Evolutionary conservation across 1,284 basidiomycete genomes (phyloP), one percentile per base, ranked within the genome.

Genomic region (Irpex rosettiformis): DNA sequence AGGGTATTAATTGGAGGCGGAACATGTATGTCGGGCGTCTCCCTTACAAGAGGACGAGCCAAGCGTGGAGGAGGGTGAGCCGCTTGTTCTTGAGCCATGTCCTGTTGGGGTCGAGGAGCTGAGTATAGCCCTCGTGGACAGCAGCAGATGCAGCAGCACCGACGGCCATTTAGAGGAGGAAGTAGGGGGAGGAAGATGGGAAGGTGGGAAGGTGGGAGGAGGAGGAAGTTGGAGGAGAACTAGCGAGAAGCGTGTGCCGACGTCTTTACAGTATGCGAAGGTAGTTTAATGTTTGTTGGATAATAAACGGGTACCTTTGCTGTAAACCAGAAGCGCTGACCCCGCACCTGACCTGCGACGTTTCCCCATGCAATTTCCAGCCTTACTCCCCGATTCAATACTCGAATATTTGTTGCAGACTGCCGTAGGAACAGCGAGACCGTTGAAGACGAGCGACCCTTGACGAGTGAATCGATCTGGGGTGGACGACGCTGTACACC

Each of bases 11-110:
- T n/a, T 11, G 5, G 40, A 29, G 21, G 52, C 27, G 53, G 22
- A 37, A 37, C 8, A 55, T 16, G n/a, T n/a, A n/a, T n/a, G n/a
- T n/a, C n/a, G n/a, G n/a, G n/a, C n/a, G n/a, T 47, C 10, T 22
- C 10, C 75, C 82, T 58, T 63, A 86, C 84, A 88, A 75, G 48
- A 90, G 76, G 55, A 85, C 69, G 59, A 89, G 84, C 88, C 88
- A 90, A 28, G 73, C 78, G 68, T 89, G 82, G 63, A 89, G 80
- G 54, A 66, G 59, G 61, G 89, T 84, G 64, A 89, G 69, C 85
- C 86, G 76, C 68, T 72, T 81, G 75, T 89, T 89, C 73, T 84
- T 89, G 73, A 85, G 85, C 86, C 86, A 89, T 69, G 77, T 88
- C 70, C 81, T 77, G 61, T 70, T 81, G 25, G 85, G 86, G 71